Conservation (phyloP, 345 rosid genomes). For the Euphorbia tirucalli region DNA sequence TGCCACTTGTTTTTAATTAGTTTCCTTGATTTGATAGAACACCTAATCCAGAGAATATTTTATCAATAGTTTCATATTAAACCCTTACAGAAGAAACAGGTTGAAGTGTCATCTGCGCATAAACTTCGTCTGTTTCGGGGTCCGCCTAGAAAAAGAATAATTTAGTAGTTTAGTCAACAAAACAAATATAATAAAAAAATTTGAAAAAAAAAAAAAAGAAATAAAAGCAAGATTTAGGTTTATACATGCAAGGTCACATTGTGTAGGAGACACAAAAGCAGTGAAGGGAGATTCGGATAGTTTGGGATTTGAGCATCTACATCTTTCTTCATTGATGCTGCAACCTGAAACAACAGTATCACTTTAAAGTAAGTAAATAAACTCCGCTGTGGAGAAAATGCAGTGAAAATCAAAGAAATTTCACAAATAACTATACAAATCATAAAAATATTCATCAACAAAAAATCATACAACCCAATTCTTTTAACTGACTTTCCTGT, state of each 20-base stretch:
- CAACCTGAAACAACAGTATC: conserved; percentile 56
- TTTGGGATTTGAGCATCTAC: conserved; percentile 72
- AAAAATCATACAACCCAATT: neutral
- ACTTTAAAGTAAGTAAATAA: conserved; percentile 8
- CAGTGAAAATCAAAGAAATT: neutral
- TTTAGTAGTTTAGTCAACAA: neutral
- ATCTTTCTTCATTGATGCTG: conserved; percentile 87
- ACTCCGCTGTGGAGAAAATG: conserved; percentile 1
- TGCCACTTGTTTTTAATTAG: conserved; percentile 10
- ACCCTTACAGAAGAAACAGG: conserved; percentile 68
- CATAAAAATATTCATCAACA: neutral
- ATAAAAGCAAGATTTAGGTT: neutral
- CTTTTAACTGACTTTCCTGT: neutral
- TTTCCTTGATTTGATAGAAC: conserved; percentile 12
- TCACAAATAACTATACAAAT: neutral
- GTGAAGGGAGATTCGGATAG: conserved; percentile 88
- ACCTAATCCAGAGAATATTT: conserved; percentile 10
- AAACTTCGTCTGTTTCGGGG: conserved; percentile 92
- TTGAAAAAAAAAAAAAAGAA: neutral
- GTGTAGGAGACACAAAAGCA: conserved; percentile 80
- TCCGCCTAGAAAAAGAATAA: conserved; percentile 64
- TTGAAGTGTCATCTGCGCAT: conserved; percentile 95
- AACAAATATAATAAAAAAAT: neutral
- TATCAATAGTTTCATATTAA: conserved; percentile 19
- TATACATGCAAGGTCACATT: conserved; percentile 80